Base-by-base conservation (phyloP, 2,329 filamentous ascomycete genomes). In the Hypoxylon sp. region DNA sequence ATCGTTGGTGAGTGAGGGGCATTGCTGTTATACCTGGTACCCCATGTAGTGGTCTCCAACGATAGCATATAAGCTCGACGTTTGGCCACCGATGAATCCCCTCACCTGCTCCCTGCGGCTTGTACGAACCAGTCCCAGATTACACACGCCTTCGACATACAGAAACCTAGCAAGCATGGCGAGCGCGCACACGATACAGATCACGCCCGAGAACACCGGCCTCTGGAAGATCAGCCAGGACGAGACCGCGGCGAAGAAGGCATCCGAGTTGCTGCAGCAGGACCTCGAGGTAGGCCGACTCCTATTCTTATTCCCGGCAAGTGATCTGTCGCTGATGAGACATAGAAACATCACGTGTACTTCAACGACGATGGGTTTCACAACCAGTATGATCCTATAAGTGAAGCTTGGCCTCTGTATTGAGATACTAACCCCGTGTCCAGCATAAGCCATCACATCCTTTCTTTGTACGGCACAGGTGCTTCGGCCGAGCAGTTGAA, bases 281-380 rank as follows among this genome's bases (percentile, higher is more conserved):
- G 92, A 97, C 69, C 82, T 95, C 63, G 83, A 86, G 75, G 78
- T 82, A 66, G 26, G 69, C 40, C 31, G 10, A 41, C 18, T 42
- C 24, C 48, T 55, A 63, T 18, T 42, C 24, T 47, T 55, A 63
- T 40, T 56, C 43, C 42, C 27, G 24, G 45, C 7, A 29, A 38
- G 23, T 21, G 40, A 50, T 18, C 40, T 51, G 48, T 11, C 17
- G 9, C 31, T 33, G 23, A 57, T 20, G 11, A 17, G 2, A 26
- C 11, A 10, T 48, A 80, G 76, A 76, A 75, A 27, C 85, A 92
- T 66, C 90, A 96, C 70, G 88, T 92, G 55, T 96, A 88, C 76
- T 96, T 92, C 80, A 96, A 95, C 60, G 58, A 81, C 0, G 69
- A 74, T 1, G 88, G 89, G 0, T 96, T 89, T 62, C 93, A 97